Evolutionary conservation across 331 rosid genomes (phyloP).

Genomic region (Telfairia occidentalis): DNA sequence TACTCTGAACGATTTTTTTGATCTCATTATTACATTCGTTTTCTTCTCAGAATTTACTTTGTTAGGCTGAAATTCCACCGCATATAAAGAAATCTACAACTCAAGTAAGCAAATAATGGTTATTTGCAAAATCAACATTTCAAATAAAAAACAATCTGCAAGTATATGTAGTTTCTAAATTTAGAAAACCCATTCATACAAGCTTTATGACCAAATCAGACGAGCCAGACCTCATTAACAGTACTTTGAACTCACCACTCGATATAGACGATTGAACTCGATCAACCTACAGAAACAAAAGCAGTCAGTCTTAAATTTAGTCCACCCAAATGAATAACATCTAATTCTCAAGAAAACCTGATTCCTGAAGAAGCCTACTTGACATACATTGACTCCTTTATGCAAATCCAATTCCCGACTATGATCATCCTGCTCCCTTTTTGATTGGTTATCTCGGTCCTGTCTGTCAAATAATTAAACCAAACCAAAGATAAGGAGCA

Average conservation of each 20-base stretch:
- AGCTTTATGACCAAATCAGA: background rate
- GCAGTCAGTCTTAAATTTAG: slow-evolving; percentile 11
- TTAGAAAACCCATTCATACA: background rate
- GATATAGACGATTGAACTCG: slow-evolving; percentile 29
- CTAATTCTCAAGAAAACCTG: background rate
- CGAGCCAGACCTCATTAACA: background rate
- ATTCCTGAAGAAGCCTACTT: slow-evolving; percentile 4
- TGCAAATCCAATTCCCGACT: slow-evolving; percentile 29
- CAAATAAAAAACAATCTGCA: background rate
- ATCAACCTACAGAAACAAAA: slow-evolving; percentile 34
- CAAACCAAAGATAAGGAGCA: slow-evolving; percentile 18
- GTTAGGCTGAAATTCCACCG: slow-evolving; percentile 18
- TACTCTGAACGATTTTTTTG: slow-evolving; percentile 24
- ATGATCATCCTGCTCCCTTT: slow-evolving; percentile 27
- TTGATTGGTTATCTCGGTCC: slow-evolving; percentile 27
- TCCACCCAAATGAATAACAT: background rate
- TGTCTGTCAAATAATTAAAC: slow-evolving; percentile 44
- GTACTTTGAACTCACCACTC: slow-evolving; percentile 31
- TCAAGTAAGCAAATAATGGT: background rate
- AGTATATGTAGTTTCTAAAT: background rate
- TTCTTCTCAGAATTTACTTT: slow-evolving; percentile 25
- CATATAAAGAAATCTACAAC: slow-evolving; percentile 15
- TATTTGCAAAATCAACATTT: background rate
- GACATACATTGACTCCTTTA: slow-evolving; percentile 37
- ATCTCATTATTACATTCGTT: slow-evolving; percentile 17